Base-by-base conservation (phyloP, 768 basidiomycete genomes). In the Agaricus subrufescens region DNA sequence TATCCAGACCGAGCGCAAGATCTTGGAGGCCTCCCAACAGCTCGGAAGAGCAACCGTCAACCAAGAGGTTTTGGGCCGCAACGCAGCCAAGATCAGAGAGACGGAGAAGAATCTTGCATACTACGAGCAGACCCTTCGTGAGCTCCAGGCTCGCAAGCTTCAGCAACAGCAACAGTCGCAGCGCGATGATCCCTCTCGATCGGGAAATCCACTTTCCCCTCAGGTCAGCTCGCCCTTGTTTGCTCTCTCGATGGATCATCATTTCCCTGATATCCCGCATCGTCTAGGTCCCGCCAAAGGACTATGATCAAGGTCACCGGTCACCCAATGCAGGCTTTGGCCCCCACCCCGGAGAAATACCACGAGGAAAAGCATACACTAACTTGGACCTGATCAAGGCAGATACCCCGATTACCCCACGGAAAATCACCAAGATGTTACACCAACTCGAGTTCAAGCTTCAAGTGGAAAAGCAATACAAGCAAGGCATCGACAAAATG, bases 381-480 rank as follows among this genome's bases (percentile, higher is more conserved):
- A 93, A 92, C 64, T 78, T 94, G 60, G 97, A 99, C 77, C 76
- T 99, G 60, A 93, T 97, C 72, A 95, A 95, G 73, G 94, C 94
- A 60, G 97, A 99, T 74, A 95, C 95, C 45, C 95, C 96, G 14
- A 85, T 96, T 67, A 94, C 94, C 19, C 89, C 95, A 1, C 88
- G 91, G 62, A 98, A 96, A 77, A 98, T 99, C 69, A 91, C 94
- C 42, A 85, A 85, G 63, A 98, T 98, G 95, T 84, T 98, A 49
- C 95, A 98, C 72, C 95, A 98, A 71, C 86, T 99, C 59, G 95
- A 98, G 73, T 99, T 98, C 83, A 99, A 99, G 75, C 85, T 98
- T 54, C 92, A 96, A 71, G 93, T 99, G 61, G 97, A 99, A 73
- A 84, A 89, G 75, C 94, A 98, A 73, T 98, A 98, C 78, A 96